These are phyloP conservation scores for Thelonectria blattea DNA, from an alignment of 2,329 filamentous ascomycete genomes.

Conservation along the genomic window DNA sequence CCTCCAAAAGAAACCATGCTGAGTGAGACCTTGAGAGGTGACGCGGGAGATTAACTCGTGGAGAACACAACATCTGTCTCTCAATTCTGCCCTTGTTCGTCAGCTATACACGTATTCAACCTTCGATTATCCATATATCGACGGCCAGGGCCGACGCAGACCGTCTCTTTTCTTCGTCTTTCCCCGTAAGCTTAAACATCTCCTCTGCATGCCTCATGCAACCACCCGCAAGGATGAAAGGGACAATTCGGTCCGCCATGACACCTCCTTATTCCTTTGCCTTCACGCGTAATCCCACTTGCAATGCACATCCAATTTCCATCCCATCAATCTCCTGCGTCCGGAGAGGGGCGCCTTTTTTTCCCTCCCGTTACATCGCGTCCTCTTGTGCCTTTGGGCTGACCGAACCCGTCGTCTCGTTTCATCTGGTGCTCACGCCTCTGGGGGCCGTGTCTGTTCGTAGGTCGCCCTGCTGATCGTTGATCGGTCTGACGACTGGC, in stretches of 20 bases:
- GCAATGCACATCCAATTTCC: background rate
- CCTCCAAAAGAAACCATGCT: too few species aligned
- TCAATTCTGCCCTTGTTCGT: background rate
- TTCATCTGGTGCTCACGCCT: background rate
- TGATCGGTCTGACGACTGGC: background rate
- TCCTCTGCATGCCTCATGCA: background rate
- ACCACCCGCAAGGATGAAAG: background rate
- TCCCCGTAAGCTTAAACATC: background rate
- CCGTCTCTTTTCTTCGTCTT: background rate
- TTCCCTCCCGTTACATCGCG: background rate
- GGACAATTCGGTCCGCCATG: background rate
- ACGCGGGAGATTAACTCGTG: background rate
- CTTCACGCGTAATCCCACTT: background rate
- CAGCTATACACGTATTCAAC: conserved; percentile 16
- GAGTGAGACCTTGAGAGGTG: background rate
- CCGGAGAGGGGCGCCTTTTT: too few species aligned
- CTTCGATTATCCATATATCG: background rate
- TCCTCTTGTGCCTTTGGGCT: background rate
- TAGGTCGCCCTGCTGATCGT: background rate
- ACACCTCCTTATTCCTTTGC: background rate
- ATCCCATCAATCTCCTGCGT: background rate
- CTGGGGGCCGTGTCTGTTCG: background rate
- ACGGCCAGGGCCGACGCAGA: conserved; percentile 2
- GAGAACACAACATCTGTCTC: background rate
- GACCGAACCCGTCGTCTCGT: background rate